Evolutionary conservation across 306 rosid species (phyloP).

Genomic region (Vachellia pachyceras): DNA sequence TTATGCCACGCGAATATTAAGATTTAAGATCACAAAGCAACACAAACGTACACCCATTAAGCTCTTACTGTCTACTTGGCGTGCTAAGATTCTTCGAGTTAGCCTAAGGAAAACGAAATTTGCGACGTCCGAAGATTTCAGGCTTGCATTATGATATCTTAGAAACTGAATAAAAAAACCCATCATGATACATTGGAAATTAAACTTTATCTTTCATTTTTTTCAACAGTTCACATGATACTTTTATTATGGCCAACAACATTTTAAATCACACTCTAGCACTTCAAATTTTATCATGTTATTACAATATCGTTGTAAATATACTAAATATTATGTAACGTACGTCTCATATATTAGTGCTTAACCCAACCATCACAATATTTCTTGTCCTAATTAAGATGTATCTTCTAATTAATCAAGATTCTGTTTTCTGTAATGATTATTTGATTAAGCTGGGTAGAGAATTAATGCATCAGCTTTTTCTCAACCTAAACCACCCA

Average conservation of each 20-base stretch:
- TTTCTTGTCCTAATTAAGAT: constrained; percentile 28
- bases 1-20: constrained; percentile 8
- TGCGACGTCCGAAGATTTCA: constrained; percentile 36
- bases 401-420: constrained; percentile 30
- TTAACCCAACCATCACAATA: not conserved
- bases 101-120: constrained; percentile 35
- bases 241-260: not conserved
- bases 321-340: not conserved
- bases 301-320: not conserved
- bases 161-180: constrained; percentile 39
- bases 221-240: not conserved
- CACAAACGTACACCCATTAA: constrained; percentile 48
- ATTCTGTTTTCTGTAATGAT: not conserved
- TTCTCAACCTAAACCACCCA: constrained; percentile 72
- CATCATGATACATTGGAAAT: constrained; percentile 40
- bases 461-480: constrained; percentile 43
- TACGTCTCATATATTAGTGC: not conserved
- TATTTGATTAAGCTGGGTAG: constrained; percentile 39
- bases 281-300: not conserved
- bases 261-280: not conserved
- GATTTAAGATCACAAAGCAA: constrained; percentile 35
- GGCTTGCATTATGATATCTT: constrained; percentile 45
- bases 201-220: not conserved
- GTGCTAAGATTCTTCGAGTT: constrained; percentile 42
- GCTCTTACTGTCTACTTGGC: constrained; percentile 34